Base-by-base conservation (phyloP, 768 basidiomycete species). In the Grammothele lineata region DNA sequence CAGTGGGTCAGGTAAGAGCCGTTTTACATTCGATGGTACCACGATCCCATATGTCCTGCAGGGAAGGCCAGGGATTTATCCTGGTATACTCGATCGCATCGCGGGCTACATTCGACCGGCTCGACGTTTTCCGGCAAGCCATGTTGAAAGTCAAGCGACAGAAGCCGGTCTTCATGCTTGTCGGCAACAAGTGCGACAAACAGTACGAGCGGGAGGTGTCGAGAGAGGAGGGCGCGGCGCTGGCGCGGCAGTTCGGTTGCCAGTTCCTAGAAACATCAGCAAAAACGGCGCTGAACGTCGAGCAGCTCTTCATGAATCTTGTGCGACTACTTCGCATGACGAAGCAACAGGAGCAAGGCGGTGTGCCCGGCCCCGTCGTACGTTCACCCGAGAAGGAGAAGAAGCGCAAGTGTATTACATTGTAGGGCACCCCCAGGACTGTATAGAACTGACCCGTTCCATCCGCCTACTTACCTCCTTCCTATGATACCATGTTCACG, bases 21-120 rank as follows among this genome's bases (percentile, higher is more conserved):
- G 23, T 8, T 39, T 37, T 36, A 48, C 43, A 37, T 27, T 52
- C 40, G 36, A 36, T 34, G n/a, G 36, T 19, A 48, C 42, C 37
- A 37, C 42, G 21, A 30, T n/a, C n/a, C n/a, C n/a, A n/a, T n/a
- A n/a, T n/a, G n/a, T 32, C 46, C 45, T 19, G 30, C 61, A 95
- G 93, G 23, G 93, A 97, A 68, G 94, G 94, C 53, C 92, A 95
- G 72, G 93, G 92, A n/a, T 95, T 97, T 66, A 87, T 97, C 57
- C 80, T 97, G 38, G 93, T 96, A 48, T 97, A 96, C 70, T 95
- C 92, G 35, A 94, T 97, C 65, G 88, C 91, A 46, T 93, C 92
- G n/a, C 80, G 91, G 63, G 80, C 85, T 50, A 92, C 90, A 17
- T 97, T 93, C 55, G 86, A 93, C 58, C 85, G 91, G 4, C 81